A percentile compares a stretch with the other conserved stretches of the same genome.
phyloP scores from a whole-genome alignment of 768 basidiomycete genomes.

The Rhodotorula graminis region DNA sequence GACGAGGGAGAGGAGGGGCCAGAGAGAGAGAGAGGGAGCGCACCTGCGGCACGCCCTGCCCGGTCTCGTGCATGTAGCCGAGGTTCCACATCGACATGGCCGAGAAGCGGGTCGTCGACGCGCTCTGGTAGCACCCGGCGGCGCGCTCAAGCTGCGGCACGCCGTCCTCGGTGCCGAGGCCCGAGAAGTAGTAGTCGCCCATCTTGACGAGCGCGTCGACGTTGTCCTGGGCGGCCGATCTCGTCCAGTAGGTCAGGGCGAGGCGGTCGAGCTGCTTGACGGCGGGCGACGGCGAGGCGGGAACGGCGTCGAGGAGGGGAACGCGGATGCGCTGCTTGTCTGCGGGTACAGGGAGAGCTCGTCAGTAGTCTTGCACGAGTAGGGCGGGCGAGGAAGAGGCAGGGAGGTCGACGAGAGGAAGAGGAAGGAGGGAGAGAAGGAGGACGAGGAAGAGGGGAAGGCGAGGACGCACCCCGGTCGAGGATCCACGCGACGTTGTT shows the following conservation, averaged over 20 bases:
- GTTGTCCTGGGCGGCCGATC: constrained; percentile 87
- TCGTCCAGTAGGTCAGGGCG: constrained; percentile 87
- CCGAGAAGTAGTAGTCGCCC: constrained; percentile 93
- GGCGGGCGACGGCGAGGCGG: not conserved
- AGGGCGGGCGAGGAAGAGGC: too few relatives aligned
- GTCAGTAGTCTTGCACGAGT: too few relatives aligned
- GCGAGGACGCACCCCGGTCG: constrained; percentile 66
- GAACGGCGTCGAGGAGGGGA: constrained; percentile 21
- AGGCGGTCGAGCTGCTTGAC: constrained; percentile 70
- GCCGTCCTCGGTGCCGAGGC: constrained; percentile 65
- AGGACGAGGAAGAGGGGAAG: not conserved
- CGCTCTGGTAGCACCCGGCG: constrained; percentile 87
- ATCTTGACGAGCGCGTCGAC: constrained; percentile 97
- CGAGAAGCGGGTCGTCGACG: constrained; percentile 84
- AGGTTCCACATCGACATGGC: constrained; percentile 97
- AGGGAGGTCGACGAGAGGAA: constrained; percentile 56
- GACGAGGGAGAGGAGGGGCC: not conserved
- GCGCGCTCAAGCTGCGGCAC: constrained; percentile 74
- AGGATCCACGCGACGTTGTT: constrained; percentile 89
- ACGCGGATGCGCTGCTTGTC: constrained; percentile 39
- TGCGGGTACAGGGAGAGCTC: constrained; percentile 54
- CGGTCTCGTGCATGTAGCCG: constrained; percentile 99
- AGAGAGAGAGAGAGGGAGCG: constrained; percentile 23
- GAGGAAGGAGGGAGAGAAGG: too few relatives aligned
- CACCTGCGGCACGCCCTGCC: constrained; percentile 82